Base-by-base conservation (phyloP, 306 rosid genomes). In the Inga laurina region DNA sequence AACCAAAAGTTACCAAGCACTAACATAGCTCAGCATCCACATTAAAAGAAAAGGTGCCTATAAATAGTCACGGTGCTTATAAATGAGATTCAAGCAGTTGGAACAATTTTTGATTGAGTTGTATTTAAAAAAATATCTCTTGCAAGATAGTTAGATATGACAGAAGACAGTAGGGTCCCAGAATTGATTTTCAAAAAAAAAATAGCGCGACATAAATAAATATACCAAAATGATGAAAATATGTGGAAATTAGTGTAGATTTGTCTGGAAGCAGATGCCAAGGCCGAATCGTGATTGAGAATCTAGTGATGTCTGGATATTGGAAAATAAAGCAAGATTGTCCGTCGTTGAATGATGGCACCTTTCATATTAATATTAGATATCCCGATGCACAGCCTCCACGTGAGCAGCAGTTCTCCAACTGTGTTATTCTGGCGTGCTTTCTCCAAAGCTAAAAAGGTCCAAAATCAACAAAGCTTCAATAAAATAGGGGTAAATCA, bases 241-340 rank as follows among this genome's bases (percentile, higher is more conserved):
- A 64, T 39, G 69, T 34, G 37, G 2, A 4, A 11, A 10, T 62
- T 12, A 12, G 30, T 24, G 12, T 12, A 19, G 37, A 44, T 14
- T 65, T 21, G 59, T 74, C 69, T 48, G 11, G 59, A 51, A 65
- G 39, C 48, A 11, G 13, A 10, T n/a, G 57, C 68, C 66, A 1
- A 34, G 75, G 61, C 46, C 61, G 66, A 51, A 77, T 76, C 62
- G 85, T 41, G 76, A 52, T 75, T 66, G 49, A 67, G 85, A 52
- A 51, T 82, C 71, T 75, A 8, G 41, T 74, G 80, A 7, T 82
- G 35, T 69, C 22, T 27, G 37, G 16, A 27, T 4, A 62, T 10
- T 24, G 72, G 43, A 72, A 43, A 41, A 15, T 34, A 19, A 37
- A 12, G 12, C 7, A 65, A 11, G 59, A 35, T 70, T 24, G 13